Evolutionary conservation across 345 rosid genomes (phyloP), one percentile per base, ranked within the genome.

Genomic region (Erysimum cheiranthoides): DNA sequence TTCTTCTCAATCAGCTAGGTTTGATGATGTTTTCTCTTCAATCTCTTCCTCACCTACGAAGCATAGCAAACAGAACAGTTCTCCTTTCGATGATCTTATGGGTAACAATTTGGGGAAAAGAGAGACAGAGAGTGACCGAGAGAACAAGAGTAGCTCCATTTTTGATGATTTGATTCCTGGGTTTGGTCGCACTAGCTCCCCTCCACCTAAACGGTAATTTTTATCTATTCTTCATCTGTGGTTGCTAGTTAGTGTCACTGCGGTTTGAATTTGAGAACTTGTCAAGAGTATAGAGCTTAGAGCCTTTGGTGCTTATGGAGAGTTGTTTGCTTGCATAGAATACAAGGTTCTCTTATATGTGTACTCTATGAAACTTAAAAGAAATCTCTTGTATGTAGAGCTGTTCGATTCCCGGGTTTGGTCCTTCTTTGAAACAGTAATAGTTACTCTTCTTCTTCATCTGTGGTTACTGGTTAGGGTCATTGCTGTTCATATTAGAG

Each of bases 101-200:
- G 92, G 82, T 28, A 73, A 17, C 45, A 69, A 75, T 74, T 61
- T 87, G 18, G 86, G 90, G 30, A 84, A 66, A 66, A 71, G 54
- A 12, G 89, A 66, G 80, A 62, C 66, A 4, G 86, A 79, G 72
- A 50, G 54, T 50, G 54, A 50, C 12, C 2, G 13, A 77, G 54
- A 62, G 18, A 80, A 5, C 1, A 84, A 82, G 36, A 66, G 78
- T 4, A 75, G 84, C 16, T 84, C 84, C 0, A 77, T 39, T 50
- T 91, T 91, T 54, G 94, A 89, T 77, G 97, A 91, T 69, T 75
- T 91, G 84, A 82, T 89, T 56, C 85, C 88, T 21, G 94, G 97
- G 42, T 91, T 89, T 70, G 91, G 94, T 69, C 73, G 87, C 60
- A 73, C 82, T 78, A 84, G 78, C 80, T 83, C 91, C 58, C 86